A percentile compares a stretch with the other conserved stretches of the same genome.
These are phyloP conservation scores for Tuber calosporum DNA, from an alignment of 495 filamentous ascomycete genomes.

Conservation along the genomic window DNA sequence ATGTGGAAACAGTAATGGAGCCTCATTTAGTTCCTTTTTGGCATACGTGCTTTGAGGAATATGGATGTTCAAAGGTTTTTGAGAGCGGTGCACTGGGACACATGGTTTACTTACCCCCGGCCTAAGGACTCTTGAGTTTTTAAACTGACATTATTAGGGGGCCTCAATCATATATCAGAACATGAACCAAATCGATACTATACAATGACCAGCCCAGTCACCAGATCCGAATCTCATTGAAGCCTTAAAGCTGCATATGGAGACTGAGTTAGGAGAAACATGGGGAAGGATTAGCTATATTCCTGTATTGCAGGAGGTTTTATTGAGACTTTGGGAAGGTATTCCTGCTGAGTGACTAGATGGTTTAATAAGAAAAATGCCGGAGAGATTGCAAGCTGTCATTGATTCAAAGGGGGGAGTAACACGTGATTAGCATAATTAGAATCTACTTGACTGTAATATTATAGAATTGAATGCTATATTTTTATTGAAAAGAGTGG, in stretches of 20 bases:
- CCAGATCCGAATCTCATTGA: constrained; percentile 24
- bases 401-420: constrained; percentile 1
- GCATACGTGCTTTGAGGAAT: constrained; percentile 15
- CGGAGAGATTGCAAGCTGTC: constrained; percentile 11
- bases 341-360: constrained; percentile 1
- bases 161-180: background rate
- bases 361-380: constrained; percentile 13
- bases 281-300: constrained; percentile 5
- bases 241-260: constrained; percentile 8
- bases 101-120: no score
- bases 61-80: constrained; percentile 9
- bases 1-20: constrained; percentile 10
- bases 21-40: constrained; percentile 24
- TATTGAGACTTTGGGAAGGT: background rate
- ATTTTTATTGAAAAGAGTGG: no score
- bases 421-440: background rate
- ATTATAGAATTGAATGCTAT: no score
- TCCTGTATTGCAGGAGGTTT: background rate
- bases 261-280: no score
- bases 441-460: no score
- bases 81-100: constrained; percentile 21
- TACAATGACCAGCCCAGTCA: constrained; percentile 14
- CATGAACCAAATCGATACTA: constrained; percentile 6
- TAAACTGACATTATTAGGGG: no score
- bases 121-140: no score